Percentiles rank a stretch among this genome's conserved stretches.
These are phyloP conservation scores for Aspergillus fischeri DNA, from an alignment of 2,329 filamentous ascomycete genomes.

Conservation along the genomic window DNA sequence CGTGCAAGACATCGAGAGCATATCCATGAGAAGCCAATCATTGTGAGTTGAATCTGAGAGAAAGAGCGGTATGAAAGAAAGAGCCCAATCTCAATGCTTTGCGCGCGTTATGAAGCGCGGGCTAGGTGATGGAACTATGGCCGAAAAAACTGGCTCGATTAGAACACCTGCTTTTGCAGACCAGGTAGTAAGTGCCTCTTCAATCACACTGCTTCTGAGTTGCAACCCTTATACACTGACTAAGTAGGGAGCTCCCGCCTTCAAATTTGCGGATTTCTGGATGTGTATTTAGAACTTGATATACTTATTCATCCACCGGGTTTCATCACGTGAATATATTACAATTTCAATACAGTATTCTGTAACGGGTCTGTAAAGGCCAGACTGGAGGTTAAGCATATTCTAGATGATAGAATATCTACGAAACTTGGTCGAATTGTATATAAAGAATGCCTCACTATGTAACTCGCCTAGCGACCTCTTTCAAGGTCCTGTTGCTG, in stretches of 20 bases:
- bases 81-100: background rate
- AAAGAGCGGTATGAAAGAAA: background rate
- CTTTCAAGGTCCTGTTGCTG: background rate
- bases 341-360: background rate
- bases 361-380: conserved; percentile 31
- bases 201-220: background rate
- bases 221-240: background rate
- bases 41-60: conserved; percentile 14
- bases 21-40: conserved; percentile 42
- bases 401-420: background rate
- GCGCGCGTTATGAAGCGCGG: background rate
- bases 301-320: too few relatives aligned
- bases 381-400: conserved; percentile 24
- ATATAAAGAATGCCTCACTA: background rate
- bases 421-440: background rate
- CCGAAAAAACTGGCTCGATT: background rate
- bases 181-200: background rate
- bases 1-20: conserved; percentile 46
- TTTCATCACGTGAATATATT: conserved; percentile 7
- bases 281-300: background rate
- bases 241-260: background rate
- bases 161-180: background rate
- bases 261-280: background rate
- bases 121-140: background rate
- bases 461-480: background rate